Evolutionary conservation across 805 yeast genomes (phyloP).

Genomic region (Diddensiella santjacobensis): DNA sequence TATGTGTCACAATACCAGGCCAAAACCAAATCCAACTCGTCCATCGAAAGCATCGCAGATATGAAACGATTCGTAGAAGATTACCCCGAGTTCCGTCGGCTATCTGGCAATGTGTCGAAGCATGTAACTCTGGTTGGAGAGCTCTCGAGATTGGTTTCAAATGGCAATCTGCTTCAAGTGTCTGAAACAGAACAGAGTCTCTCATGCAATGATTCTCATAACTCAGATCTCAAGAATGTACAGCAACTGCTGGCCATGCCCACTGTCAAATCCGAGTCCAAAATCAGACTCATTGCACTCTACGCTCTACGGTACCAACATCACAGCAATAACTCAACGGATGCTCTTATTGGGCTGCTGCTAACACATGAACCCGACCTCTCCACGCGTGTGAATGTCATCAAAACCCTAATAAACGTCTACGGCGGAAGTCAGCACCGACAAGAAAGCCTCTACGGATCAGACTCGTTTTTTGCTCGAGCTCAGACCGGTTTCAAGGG

Average conservation of each 20-base stretch:
- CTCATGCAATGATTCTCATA: slow-evolving; percentile 60
- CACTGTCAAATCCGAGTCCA: slow-evolving; percentile 47
- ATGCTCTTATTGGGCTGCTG: slow-evolving; percentile 22
- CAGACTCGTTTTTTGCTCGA: slow-evolving; percentile 38
- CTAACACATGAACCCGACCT: slow-evolving; percentile 22
- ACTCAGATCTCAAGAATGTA: slow-evolving; percentile 53
- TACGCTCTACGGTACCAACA: slow-evolving; percentile 70
- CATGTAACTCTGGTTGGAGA: slow-evolving; percentile 90
- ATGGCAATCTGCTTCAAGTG: slow-evolving; percentile 68
- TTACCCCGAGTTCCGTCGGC: slow-evolving; percentile 87
- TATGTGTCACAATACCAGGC: slow-evolving; percentile 79
- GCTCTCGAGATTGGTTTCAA: slow-evolving; percentile 67
- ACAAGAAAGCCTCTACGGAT: slow-evolving; percentile 38
- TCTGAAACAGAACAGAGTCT: slow-evolving; percentile 88
- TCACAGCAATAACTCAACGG: slow-evolving; percentile 43
- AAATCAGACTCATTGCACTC: slow-evolving; percentile 67
- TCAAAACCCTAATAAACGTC: slow-evolving; percentile 42
- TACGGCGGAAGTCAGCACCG: slow-evolving; percentile 45
- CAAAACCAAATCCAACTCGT: slow-evolving; percentile 70
- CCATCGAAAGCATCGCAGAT: slow-evolving; percentile 76
- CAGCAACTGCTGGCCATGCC: slow-evolving; percentile 47
- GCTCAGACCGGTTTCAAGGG: slow-evolving; percentile 43
- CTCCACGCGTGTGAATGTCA: slow-evolving; percentile 39
- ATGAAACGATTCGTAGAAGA: slow-evolving; percentile 88
- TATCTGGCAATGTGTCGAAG: slow-evolving; percentile 83